phyloP scores from a whole-genome alignment of 2,329 filamentous ascomycete species.

The Exophiala spinifera region DNA sequence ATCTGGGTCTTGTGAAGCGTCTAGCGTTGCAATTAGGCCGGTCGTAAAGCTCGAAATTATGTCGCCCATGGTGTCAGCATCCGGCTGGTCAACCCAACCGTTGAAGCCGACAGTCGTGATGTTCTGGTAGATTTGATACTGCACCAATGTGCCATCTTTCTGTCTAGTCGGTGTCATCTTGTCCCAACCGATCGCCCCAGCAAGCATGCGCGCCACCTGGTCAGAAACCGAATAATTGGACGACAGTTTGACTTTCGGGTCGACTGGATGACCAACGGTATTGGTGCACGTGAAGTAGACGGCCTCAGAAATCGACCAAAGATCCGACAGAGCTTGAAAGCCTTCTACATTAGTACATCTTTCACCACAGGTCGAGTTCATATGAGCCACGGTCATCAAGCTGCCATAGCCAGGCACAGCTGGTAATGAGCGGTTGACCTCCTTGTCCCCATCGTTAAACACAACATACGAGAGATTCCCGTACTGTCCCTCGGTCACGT shows the following conservation, averaged over 20 bases:
- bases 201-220: constrained; percentile 20
- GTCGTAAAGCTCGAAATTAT: constrained; percentile 21
- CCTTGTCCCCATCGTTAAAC: constrained; percentile 21
- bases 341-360: constrained; percentile 20
- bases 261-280: constrained; percentile 18
- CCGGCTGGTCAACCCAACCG: not conserved
- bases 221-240: constrained; percentile 13
- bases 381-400: constrained; percentile 12
- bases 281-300: constrained; percentile 24
- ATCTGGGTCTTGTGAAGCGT: not conserved
- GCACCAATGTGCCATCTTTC: constrained; percentile 2
- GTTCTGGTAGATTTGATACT: constrained; percentile 20
- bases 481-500: constrained; percentile 17
- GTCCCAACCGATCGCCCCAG: constrained; percentile 24
- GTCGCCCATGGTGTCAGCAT: constrained; percentile 9
- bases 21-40: constrained; percentile 19
- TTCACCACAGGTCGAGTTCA: constrained; percentile 24
- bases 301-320: constrained; percentile 5
- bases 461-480: constrained; percentile 23
- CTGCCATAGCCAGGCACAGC: constrained; percentile 16
- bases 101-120: constrained; percentile 11
- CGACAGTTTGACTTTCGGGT: constrained; percentile 1
- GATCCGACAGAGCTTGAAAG: constrained; percentile 18
- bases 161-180: constrained; percentile 8
- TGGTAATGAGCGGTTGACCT: constrained; percentile 19